Evolutionary conservation across 805 yeast genomes (phyloP).

Genomic region (Priceomyces melissophilus): DNA sequence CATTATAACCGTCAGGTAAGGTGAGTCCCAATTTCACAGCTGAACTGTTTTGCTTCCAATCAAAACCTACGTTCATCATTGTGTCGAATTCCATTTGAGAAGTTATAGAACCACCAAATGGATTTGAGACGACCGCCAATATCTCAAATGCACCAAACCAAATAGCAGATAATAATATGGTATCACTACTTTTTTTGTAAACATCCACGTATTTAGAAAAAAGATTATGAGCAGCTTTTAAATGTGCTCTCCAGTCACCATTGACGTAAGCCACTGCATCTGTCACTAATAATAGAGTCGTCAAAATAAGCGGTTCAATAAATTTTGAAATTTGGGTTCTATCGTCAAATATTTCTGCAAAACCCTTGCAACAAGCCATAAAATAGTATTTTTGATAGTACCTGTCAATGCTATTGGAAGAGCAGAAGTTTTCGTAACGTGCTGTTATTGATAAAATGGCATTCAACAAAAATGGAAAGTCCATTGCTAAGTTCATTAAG

Average conservation of each 20-base stretch:
- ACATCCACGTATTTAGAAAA: constrained; percentile 43
- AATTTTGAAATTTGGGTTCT: constrained; percentile 29
- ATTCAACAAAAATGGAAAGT: constrained; percentile 12
- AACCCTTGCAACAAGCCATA: constrained; percentile 10
- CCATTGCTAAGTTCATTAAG: constrained; percentile 11
- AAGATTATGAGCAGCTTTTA: constrained; percentile 54
- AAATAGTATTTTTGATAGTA: constrained; percentile 10
- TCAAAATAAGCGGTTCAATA: constrained; percentile 58
- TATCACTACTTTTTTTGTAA: constrained; percentile 27
- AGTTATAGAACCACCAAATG: constrained; percentile 48
- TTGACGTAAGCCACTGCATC: constrained; percentile 47
- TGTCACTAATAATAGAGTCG: constrained; percentile 56
- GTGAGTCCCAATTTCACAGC: constrained; percentile 31
- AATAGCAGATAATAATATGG: constrained; percentile 44
- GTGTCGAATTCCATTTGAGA: constrained; percentile 30
- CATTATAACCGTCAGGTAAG: constrained; percentile 41
- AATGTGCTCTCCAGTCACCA: constrained; percentile 55
- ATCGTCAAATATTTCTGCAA: constrained; percentile 11
- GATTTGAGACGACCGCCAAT: constrained; percentile 48
- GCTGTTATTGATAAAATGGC: constrained; percentile 16
- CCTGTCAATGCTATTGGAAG: constrained; percentile 8
- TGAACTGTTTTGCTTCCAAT: constrained; percentile 20
- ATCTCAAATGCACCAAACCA: constrained; percentile 54
- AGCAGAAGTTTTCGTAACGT: constrained; percentile 12
- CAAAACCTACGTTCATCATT: constrained; percentile 16